These are phyloP conservation scores for Phytopythium aichiense DNA, from an alignment of 352 stramenopile genomes.

Conservation along the genomic window DNA sequence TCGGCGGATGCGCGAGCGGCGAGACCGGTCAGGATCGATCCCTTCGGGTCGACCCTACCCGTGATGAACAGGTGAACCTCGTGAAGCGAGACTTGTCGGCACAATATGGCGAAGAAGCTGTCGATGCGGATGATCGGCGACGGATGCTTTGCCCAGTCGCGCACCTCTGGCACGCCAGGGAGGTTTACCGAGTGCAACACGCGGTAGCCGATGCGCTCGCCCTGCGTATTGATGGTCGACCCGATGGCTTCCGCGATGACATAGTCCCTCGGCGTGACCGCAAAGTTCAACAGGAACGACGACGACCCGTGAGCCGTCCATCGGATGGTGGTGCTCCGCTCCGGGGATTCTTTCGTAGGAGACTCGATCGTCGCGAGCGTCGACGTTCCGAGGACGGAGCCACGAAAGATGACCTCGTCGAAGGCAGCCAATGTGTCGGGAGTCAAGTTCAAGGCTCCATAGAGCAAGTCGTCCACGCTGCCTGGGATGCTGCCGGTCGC, in stretches of 20 bases:
- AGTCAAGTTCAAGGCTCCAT: neutral
- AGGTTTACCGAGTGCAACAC: constrained; percentile 8
- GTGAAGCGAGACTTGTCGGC: constrained; percentile 1
- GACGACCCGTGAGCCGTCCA: neutral
- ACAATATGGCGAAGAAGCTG: constrained; percentile 4
- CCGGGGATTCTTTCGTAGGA: neutral
- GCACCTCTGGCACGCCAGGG: neutral
- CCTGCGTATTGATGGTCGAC: constrained; percentile 5
- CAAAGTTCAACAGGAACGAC: neutral
- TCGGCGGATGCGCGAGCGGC: constrained; percentile 4
- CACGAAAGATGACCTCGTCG: neutral
- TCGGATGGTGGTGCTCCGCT: neutral
- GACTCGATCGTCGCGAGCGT: neutral
- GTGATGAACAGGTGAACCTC: constrained; percentile 9
- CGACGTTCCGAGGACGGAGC: neutral
- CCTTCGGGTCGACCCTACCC: neutral
- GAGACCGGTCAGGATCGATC: neutral
- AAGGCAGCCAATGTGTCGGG: neutral
- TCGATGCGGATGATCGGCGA: neutral
- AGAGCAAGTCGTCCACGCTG: constrained; percentile 2
- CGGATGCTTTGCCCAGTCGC: neutral
- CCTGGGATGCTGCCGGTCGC: neutral
- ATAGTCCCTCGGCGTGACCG: constrained; percentile 26
- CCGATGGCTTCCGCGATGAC: constrained; percentile 45
- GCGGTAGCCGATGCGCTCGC: constrained; percentile 9